phyloP scores from a whole-genome alignment of 371 early-diverging fungal genomes.

The Lichtheimia hyalospora region DNA sequence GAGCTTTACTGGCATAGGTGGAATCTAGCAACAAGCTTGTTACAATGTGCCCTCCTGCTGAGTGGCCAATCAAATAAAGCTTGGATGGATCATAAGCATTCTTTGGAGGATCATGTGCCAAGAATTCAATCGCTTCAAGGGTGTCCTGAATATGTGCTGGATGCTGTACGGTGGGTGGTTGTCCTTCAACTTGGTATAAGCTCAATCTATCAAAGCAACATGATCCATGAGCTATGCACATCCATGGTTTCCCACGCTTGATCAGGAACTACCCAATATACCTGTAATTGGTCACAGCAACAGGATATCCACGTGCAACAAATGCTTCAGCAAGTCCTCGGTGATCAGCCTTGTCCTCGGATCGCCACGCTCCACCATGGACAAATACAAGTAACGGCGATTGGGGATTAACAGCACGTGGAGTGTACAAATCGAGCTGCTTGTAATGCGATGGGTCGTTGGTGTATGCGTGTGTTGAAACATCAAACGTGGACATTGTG shows the following conservation, averaged over 20 bases:
- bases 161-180: slow-evolving; percentile 34
- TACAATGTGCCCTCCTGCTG: slow-evolving; percentile 80
- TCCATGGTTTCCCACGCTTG: not conserved
- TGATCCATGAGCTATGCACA: not conserved
- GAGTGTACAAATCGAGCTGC: slow-evolving; percentile 32
- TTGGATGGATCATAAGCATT: slow-evolving; percentile 32
- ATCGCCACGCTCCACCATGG: slow-evolving; percentile 87
- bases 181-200: slow-evolving; percentile 15
- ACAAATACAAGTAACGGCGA: slow-evolving; percentile 65
- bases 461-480: slow-evolving; percentile 1
- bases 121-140: slow-evolving; percentile 47
- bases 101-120: slow-evolving; percentile 22
- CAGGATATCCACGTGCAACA: slow-evolving; percentile 43
- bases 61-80: slow-evolving; percentile 75
- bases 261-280: slow-evolving; percentile 11
- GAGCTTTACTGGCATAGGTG: slow-evolving; percentile 8
- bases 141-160: slow-evolving; percentile 64
- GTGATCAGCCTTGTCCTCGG: slow-evolving; percentile 70
- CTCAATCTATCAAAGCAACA: slow-evolving; percentile 28
- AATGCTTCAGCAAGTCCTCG: slow-evolving; percentile 43
- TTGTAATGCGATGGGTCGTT: not conserved
- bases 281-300: slow-evolving; percentile 74
- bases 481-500: too few species aligned
- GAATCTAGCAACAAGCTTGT: slow-evolving; percentile 59
- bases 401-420: slow-evolving; percentile 2